Evolutionary conservation across 2,329 filamentous ascomycete species (phyloP), one percentile per base, ranked within the genome.

Genomic region (Dryadomyces sulphureus): DNA sequence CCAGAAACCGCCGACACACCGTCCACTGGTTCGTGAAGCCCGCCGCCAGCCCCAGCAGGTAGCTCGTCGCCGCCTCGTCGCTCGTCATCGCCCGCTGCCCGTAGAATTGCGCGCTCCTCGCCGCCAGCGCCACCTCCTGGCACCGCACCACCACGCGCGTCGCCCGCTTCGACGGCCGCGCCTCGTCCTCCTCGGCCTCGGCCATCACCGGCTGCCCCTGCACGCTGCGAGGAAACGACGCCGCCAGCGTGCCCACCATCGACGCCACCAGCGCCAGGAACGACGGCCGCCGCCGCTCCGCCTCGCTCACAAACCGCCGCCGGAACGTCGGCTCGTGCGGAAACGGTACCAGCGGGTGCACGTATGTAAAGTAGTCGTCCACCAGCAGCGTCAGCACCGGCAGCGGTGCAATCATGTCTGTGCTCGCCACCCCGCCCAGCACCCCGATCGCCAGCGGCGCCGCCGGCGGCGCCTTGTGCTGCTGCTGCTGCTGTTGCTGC

Each of bases 291-390:
- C 69, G 73, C 45, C 77, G 68, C 57, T 87, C 82, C 55, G 84
- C 75, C 30, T 83, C 70, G 46, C 72, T 71, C 7, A 70, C 69
- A 59, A 86, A 84, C 1, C 77, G 77, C 50, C 77, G 72, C 20
- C 82, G 73, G 59, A 89, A 88, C 4, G 81, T 83, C 0, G 82
- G 81, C 57, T 88, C 81, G 59, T 89, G 84, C 0, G 84, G 84
- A 48, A 89, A 88, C 0, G 84, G 84, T 48, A 75, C 76, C 8
- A 89, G 69, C 1, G 84, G 84, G 54, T 88, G 81, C 45, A 88
- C 81, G 58, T 87, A 87, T 17, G 80, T 86, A 62, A 88, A 89
- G 69, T 85, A 89, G 63, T 89, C 84, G 59, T 88, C 81, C 48
- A 89, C 74, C 16, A 88, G 68, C 2, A 81, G 69, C 54, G 81